Base-by-base conservation (phyloP, 768 basidiomycete species). In the Vishniacozyma victoriae region DNA sequence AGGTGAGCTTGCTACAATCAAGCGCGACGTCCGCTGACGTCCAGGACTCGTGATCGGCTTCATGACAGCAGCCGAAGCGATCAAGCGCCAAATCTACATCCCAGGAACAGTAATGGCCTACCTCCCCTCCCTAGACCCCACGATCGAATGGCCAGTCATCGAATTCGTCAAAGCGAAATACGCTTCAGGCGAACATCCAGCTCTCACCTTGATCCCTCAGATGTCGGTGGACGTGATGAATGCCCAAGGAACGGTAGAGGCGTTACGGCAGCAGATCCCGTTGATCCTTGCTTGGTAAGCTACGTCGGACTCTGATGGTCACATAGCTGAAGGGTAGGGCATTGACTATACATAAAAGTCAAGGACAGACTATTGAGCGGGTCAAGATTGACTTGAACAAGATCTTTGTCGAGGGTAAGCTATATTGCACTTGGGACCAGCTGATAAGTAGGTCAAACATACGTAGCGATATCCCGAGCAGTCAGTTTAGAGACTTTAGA, bases 361-460 rank as follows among this genome's bases (percentile, higher is more conserved):
- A 63, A 48, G 65, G 65, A 29, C 65, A 67, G 38, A 64, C 93
- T 0, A 76, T 97, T 11, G 85, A 90, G 25, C 82, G 88, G 22
- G 90, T 96, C 53, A 90, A 85, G 66, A 88, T 96, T 35, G 91
- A 96, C 65, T 76, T 96, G 23, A 82, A 80, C 18, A 84, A 81
- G 64, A 84, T 95, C 7, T 97, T 97, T 63, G 92, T 72, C 49
- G 67, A 70, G 49, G 73, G 69, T 59, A 11, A 44, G 59, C 26
- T 11, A 14, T 23, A 5, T 9, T 6, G 6, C 20, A 42, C 15
- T 19, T 23, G n/a, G 35, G 29, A 20, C 31, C n/a, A 19, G 3
- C 7, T 39, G 2, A 20, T 12, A 16, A 18, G 16, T 44, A 52
- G 62, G 60, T 47, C 44, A 59, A 48, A 59, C 60, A n/a, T 71